Base-by-base conservation (phyloP, 1,139 yeast species). In the Zygosaccharomyces pseudobailii region DNA sequence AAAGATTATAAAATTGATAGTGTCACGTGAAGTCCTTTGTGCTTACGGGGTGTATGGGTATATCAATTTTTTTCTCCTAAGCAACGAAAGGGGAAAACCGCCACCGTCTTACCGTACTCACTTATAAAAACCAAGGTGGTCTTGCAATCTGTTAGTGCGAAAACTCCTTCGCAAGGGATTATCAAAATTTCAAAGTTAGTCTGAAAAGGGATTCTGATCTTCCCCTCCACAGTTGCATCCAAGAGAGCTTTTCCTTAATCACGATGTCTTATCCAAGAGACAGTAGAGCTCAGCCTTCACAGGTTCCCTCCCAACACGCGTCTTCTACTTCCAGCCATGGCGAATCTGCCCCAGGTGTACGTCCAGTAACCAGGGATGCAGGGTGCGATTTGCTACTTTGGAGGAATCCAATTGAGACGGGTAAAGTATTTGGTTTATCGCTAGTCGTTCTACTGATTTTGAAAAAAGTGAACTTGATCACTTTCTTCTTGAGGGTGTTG, bases 361-460 rank as follows among this genome's bases (percentile, higher is more conserved):
- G 33, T 19, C 33, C 33, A 4, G 33, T 27, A 5, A 22, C 32
- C 30, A 51, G 28, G 25, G 34, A 28, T 13, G 23, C 41, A 13
- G 19, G 34, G 32, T 72, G 73, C 43, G 69, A 68, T 48, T 71
- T 89, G 56, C 73, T 90, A 54, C 80, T 90, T 55, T 90, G 97
- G 97, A 76, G 79, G 59, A 78, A 87, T 64, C 96, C 97, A 35
- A 71, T 76, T 55, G 75, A 76, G 61, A 82, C 96, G 48, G 97
- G 86, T 52, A 82, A 83, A 61, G 80, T 84, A 36, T 80, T 89
- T 57, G 95, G 85, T 44, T 76, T 82, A 42, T 69, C 82, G 46
- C 63, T 90, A 40, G 71, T 75, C 32, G 72, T 76, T 22, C 73
- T 90, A 63, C 61, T 85, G 51, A 71, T 85, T 33, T 66, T 87